These are phyloP conservation scores for Aspergillus costaricaensis DNA, from an alignment of 2,329 filamentous ascomycete species.

Conservation along the genomic window DNA sequence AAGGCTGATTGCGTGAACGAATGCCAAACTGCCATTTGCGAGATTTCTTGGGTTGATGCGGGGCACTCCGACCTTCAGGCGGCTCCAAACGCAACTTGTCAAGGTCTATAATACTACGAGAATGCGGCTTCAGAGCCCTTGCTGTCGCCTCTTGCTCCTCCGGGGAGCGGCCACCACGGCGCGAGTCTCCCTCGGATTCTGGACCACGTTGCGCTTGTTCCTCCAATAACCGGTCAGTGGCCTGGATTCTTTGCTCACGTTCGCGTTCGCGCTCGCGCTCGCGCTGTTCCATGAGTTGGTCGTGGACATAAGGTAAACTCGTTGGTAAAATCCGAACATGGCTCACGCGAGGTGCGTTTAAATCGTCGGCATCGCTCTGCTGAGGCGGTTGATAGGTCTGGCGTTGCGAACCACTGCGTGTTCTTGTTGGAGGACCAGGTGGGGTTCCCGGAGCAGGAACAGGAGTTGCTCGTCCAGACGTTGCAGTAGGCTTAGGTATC, in stretches of 20 bases:
- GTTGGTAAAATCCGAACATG: slow-evolving; percentile 91
- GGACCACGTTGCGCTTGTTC: slow-evolving; percentile 31
- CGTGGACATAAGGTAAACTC: slow-evolving; percentile 86
- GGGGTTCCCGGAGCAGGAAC: slow-evolving; percentile 23
- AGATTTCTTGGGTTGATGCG: slow-evolving; percentile 59
- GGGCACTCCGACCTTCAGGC: slow-evolving; percentile 51
- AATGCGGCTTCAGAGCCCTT: slow-evolving; percentile 81
- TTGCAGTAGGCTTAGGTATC: slow-evolving; percentile 20
- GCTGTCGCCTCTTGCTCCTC: slow-evolving; percentile 81
- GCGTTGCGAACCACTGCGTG: slow-evolving; percentile 30
- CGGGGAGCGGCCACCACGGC: slow-evolving; percentile 41
- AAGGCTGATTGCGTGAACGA: slow-evolving; percentile 86
- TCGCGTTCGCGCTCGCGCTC: slow-evolving; percentile 42
- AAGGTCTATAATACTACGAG: slow-evolving; percentile 67
- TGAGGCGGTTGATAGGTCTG: slow-evolving; percentile 27
- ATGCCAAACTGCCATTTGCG: slow-evolving; percentile 99
- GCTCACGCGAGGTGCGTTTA: slow-evolving; percentile 63
- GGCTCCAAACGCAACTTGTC: slow-evolving; percentile 62
- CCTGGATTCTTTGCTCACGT: slow-evolving; percentile 34
- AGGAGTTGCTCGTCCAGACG: slow-evolving; percentile 20
- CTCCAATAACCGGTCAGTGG: slow-evolving; percentile 45
- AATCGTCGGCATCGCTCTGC: slow-evolving; percentile 33
- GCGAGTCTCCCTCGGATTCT: slow-evolving; percentile 24
- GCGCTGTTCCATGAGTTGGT: slow-evolving; percentile 75
- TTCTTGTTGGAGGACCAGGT: slow-evolving; percentile 23